Evolutionary conservation across 2,329 filamentous ascomycete genomes (phyloP).

Genomic region (Thielaviopsis populi): DNA sequence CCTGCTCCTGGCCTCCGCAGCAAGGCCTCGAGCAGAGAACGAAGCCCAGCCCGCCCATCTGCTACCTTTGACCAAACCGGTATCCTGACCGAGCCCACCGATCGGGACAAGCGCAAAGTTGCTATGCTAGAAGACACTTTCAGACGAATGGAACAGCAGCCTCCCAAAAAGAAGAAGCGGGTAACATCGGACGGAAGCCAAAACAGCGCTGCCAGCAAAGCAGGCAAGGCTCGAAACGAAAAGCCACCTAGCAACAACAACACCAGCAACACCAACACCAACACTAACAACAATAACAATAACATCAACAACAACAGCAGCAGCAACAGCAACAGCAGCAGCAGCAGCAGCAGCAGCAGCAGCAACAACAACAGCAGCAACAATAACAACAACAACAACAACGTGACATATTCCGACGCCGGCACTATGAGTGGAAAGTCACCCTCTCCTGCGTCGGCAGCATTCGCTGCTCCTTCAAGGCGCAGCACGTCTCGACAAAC

Average conservation of each 20-base stretch:
- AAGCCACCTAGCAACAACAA: slow-evolving; percentile 7
- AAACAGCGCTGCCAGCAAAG: slow-evolving; percentile 19
- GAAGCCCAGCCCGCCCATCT: slow-evolving; percentile 41
- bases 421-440: slow-evolving; percentile 40
- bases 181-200: slow-evolving; percentile 38
- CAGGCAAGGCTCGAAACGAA: slow-evolving; percentile 1
- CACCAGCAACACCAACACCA: background rate
- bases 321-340: no score
- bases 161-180: slow-evolving; percentile 45
- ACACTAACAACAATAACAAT: background rate
- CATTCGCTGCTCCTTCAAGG: slow-evolving; percentile 22
- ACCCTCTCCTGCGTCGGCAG: slow-evolving; percentile 32
- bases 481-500: slow-evolving; percentile 25
- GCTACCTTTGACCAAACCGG: slow-evolving; percentile 45
- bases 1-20: slow-evolving; percentile 40
- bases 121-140: slow-evolving; percentile 51
- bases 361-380: background rate
- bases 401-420: slow-evolving; percentile 35
- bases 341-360: background rate
- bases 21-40: slow-evolving; percentile 52
- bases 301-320: background rate
- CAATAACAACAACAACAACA: background rate
- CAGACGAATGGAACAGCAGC: slow-evolving; percentile 45
- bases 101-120: slow-evolving; percentile 52
- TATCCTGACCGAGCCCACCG: slow-evolving; percentile 48